Evolutionary conservation across 164 flowering plant species (phyloP).

Genomic region (Macadamia integrifolia): DNA sequence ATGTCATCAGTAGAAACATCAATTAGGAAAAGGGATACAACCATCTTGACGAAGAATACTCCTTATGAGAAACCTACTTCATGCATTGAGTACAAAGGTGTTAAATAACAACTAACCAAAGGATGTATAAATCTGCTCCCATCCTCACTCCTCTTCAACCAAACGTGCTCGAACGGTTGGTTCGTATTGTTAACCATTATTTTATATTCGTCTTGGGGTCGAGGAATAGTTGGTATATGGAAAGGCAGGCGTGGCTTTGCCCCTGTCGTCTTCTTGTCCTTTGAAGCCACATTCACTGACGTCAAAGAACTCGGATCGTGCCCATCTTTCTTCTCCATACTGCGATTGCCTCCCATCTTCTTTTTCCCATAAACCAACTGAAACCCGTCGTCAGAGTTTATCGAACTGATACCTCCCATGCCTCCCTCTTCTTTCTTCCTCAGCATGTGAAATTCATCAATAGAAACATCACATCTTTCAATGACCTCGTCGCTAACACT

Average conservation of each 20-base stretch:
- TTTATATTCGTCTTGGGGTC: constrained; percentile 72
- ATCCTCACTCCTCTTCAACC: constrained; percentile 86
- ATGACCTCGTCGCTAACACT: constrained; percentile 57
- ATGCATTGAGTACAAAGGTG: background rate
- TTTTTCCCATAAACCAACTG: constrained; percentile 75
- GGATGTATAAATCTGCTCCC: constrained; percentile 69
- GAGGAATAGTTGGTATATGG: constrained; percentile 68
- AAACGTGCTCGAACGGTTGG: constrained; percentile 83
- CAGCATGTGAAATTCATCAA: constrained; percentile 58
- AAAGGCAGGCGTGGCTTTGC: constrained; percentile 64
- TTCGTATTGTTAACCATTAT: constrained; percentile 79
- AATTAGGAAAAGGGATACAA: background rate
- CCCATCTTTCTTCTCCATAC: constrained; percentile 12
- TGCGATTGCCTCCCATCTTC: constrained; percentile 31
- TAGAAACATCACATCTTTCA: constrained; percentile 59
- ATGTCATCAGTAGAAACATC: no score
- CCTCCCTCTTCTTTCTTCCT: constrained; percentile 43
- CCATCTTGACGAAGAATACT: background rate
- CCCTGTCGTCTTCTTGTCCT: constrained; percentile 31
- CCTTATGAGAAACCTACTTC: background rate
- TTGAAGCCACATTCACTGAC: constrained; percentile 49
- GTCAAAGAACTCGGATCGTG: constrained; percentile 8
- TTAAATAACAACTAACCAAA: constrained; percentile 44
- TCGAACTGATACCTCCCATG: constrained; percentile 12
- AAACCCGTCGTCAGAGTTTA: constrained; percentile 50